Evolutionary conservation across 768 basidiomycete genomes (phyloP).

Genomic region (Candolleomyces aberdarensis): DNA sequence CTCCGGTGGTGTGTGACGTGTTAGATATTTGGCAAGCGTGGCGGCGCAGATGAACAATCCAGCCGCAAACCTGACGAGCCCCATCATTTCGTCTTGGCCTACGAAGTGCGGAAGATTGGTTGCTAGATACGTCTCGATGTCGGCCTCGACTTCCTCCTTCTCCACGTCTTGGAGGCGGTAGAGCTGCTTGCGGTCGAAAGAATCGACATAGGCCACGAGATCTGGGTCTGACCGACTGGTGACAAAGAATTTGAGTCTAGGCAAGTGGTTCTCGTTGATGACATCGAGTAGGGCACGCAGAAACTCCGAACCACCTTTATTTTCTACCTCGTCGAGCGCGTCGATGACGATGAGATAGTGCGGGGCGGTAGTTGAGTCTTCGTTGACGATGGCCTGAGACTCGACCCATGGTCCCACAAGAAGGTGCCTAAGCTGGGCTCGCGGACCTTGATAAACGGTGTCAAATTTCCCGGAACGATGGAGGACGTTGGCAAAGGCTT

Average conservation of each 20-base stretch:
- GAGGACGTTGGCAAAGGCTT: constrained; percentile 11
- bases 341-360: constrained; percentile 19
- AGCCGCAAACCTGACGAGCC: constrained; percentile 13
- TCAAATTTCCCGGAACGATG: constrained; percentile 1
- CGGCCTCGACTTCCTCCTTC: not conserved
- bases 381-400: not conserved
- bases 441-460: not conserved
- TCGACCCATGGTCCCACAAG: constrained; percentile 1
- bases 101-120: not conserved
- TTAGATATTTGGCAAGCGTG: constrained; percentile 19
- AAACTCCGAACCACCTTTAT: constrained; percentile 12
- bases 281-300: constrained; percentile 12
- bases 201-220: constrained; percentile 9
- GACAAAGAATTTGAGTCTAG: constrained; percentile 19
- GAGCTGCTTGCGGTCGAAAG: constrained; percentile 1
- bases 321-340: constrained; percentile 19
- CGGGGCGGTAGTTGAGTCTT: constrained; percentile 2
- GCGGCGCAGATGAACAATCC: constrained; percentile 28
- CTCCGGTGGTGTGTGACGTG: not conserved
- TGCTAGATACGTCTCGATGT: constrained; percentile 6
- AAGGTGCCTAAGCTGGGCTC: constrained; percentile 3
- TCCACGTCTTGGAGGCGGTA: constrained; percentile 10
- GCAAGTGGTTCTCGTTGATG: constrained; percentile 7
- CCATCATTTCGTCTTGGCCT: not conserved
- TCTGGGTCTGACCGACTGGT: constrained; percentile 19